These are phyloP conservation scores for Basipetospora sp. DNA, from an alignment of 2,329 filamentous ascomycete species.

Conservation along the genomic window DNA sequence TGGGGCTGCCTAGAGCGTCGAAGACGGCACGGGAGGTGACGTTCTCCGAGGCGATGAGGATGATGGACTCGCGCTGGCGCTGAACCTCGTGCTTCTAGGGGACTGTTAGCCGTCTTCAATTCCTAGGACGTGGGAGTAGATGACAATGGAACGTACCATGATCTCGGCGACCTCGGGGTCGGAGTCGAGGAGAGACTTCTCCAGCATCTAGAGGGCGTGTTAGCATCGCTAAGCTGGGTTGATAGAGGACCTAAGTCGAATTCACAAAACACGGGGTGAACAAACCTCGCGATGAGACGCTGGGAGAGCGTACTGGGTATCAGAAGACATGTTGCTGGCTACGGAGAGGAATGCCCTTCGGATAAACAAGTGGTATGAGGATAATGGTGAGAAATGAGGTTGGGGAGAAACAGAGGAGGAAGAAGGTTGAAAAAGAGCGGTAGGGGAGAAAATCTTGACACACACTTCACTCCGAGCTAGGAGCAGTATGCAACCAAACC, in stretches of 20 bases:
- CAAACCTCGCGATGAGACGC: conserved; percentile 39
- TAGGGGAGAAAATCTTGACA: neutral
- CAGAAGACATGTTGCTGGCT: conserved; percentile 24
- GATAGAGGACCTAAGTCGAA: no score
- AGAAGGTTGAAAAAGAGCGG: neutral
- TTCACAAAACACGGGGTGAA: conserved; percentile 9
- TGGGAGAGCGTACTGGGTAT: conserved; percentile 33
- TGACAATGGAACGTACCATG: conserved; percentile 51
- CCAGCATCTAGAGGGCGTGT: conserved; percentile 57
- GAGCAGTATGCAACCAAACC: neutral
- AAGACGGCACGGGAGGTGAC: conserved; percentile 97
- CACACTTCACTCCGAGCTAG: neutral
- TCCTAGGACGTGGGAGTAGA: neutral
- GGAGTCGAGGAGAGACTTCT: conserved; percentile 80
- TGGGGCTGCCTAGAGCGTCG: conserved; percentile 85
- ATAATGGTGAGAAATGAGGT: neutral
- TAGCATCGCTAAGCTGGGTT: no score
- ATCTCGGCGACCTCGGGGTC: conserved; percentile 92
- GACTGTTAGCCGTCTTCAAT: conserved; percentile 3
- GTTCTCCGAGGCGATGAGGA: conserved; percentile 98
- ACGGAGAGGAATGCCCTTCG: conserved; percentile 4
- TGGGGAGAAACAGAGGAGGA: neutral
- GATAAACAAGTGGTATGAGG: no score
- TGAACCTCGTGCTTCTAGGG: conserved; percentile 74
- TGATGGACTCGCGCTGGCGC: conserved; percentile 95